Evolutionary conservation across 1,284 basidiomycete species (phyloP), one percentile per base, ranked within the genome.

Genomic region (Rhizopogon hawkerae): DNA sequence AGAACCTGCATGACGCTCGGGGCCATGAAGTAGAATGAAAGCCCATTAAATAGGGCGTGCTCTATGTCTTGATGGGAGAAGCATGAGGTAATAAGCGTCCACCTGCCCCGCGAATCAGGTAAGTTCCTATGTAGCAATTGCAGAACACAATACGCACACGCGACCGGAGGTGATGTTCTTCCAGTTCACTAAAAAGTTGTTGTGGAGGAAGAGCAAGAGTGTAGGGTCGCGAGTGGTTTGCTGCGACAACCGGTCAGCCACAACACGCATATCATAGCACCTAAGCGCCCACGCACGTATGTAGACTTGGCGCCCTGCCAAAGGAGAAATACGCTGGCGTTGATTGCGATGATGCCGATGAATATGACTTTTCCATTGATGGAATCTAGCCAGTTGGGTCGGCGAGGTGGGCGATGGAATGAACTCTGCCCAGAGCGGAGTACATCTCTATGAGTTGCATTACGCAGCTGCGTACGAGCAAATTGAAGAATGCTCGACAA

Each of bases 11-110:
- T 72, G 24, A 89, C 79, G 0, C 80, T 69, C 0, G 78, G 83
- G 1, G 85, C 86, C 71, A 92, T 79, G 68, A 89, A 92, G 61
- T 77, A 89, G 60, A 86, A 85, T 0, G 85, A 81, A 56, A 92
- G 74, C 42, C 80, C 81, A 62, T 95, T 95, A 63, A 93, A 70
- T 24, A 87, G 58, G 33, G 92, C 78, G 62, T 95, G 92, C 0
- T 62, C 57, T 8, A 74, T 51, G 21, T 73, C 70, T 54, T 73
- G 67, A 60, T 93, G 90, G 2, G 84, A 92, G 71, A 93, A 92
- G 51, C 73, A 76, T 23, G 76, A 69, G 0, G 89, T 91, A 16
- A 93, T 54, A 24, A 88, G 67, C 0, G 89, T 92, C 87, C 90
- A 93, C 64, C 89, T 92, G 49, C 3, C 16, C 6, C 46, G 36